A percentile compares a stretch with the other conserved stretches of the same genome.
Evolutionary conservation across 2,329 filamentous ascomycete genomes (phyloP).

Genomic region (Chlorencoelia australis): DNA sequence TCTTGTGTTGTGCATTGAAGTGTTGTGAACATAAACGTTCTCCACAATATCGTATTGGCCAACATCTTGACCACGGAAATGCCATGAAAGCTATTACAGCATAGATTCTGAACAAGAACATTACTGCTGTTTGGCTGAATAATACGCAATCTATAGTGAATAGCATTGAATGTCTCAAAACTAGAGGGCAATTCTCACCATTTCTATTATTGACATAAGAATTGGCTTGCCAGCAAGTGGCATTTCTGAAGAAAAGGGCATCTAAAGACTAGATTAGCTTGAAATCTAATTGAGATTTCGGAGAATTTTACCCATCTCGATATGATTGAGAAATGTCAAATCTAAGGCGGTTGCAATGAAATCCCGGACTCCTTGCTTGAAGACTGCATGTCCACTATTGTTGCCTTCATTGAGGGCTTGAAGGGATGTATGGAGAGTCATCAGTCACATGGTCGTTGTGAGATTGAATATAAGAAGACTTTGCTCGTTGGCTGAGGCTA

Average conservation of each 20-base stretch:
- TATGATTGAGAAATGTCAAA: constrained; percentile 50
- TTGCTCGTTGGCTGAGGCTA: constrained; percentile 13
- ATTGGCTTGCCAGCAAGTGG: too few species aligned
- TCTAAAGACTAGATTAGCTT: too few species aligned
- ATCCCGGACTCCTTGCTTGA: constrained; percentile 42
- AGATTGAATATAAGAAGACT: constrained; percentile 22
- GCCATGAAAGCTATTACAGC: constrained; percentile 61
- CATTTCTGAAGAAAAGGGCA: too few species aligned
- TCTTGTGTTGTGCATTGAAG: constrained; percentile 44
- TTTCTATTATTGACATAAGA: too few species aligned
- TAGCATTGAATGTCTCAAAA: too few species aligned
- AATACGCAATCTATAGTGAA: too few species aligned
- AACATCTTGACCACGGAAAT: constrained; percentile 62
- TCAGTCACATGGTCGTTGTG: constrained; percentile 20
- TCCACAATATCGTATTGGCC: constrained; percentile 55
- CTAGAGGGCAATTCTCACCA: too few species aligned
- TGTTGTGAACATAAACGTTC: constrained; percentile 56
- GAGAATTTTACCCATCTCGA: constrained; percentile 45
- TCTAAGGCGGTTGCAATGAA: constrained; percentile 55
- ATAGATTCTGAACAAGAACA: constrained; percentile 55
- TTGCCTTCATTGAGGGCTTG: constrained; percentile 48
- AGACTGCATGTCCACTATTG: constrained; percentile 49
- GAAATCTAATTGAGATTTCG: too few species aligned
- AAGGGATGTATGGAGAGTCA: constrained; percentile 38
- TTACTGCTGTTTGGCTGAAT: too few species aligned